A percentile compares a stretch with the other conserved stretches of the same genome.
phyloP scores from a whole-genome alignment of 805 yeast species.

The Ogataea ganodermae region DNA sequence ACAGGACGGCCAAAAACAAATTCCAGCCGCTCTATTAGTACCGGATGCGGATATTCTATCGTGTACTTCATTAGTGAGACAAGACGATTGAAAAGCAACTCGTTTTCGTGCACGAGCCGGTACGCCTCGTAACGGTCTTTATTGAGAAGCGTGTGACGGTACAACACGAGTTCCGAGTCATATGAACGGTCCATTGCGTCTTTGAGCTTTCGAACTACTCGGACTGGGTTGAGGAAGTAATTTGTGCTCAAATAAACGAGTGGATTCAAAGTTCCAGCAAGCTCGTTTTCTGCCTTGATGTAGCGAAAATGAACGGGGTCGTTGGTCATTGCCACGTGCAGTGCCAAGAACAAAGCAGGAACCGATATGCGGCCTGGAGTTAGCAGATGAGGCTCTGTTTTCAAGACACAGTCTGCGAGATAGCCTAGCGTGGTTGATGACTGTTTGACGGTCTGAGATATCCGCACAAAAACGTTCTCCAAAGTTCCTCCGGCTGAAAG shows the following conservation, averaged over 20 bases:
- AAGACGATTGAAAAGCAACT: slow-evolving; percentile 22
- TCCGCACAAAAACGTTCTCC: slow-evolving; percentile 5
- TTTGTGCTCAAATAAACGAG: slow-evolving; percentile 18
- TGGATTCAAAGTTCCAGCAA: slow-evolving; percentile 23
- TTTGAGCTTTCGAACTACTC: slow-evolving; percentile 23
- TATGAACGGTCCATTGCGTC: slow-evolving; percentile 19
- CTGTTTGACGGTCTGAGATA: slow-evolving; percentile 5
- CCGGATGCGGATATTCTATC: slow-evolving; percentile 36
- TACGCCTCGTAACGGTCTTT: slow-evolving; percentile 19
- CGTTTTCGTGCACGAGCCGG: slow-evolving; percentile 16
- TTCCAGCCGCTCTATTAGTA: slow-evolving; percentile 19
- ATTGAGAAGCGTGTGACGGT: slow-evolving; percentile 19
- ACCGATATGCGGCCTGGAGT: slow-evolving; percentile 13
- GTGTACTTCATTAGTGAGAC: slow-evolving; percentile 32
- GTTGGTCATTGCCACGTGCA: slow-evolving; percentile 26
- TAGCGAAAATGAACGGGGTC: slow-evolving; percentile 32
- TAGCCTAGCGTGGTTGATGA: slow-evolving; percentile 10
- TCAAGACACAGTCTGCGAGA: slow-evolving; percentile 7
- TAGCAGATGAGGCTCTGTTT: slow-evolving; percentile 3
- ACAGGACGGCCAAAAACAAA: slow-evolving; percentile 16
- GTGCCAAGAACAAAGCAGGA: slow-evolving; percentile 20
- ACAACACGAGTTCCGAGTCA: slow-evolving; percentile 14
- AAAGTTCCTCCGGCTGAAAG: neutral
- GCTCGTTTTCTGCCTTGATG: slow-evolving; percentile 16
- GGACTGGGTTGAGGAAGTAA: slow-evolving; percentile 27